Evolutionary conservation across 768 basidiomycete species (phyloP), one percentile per base, ranked within the genome.

Genomic region (Naganishia onofrii): DNA sequence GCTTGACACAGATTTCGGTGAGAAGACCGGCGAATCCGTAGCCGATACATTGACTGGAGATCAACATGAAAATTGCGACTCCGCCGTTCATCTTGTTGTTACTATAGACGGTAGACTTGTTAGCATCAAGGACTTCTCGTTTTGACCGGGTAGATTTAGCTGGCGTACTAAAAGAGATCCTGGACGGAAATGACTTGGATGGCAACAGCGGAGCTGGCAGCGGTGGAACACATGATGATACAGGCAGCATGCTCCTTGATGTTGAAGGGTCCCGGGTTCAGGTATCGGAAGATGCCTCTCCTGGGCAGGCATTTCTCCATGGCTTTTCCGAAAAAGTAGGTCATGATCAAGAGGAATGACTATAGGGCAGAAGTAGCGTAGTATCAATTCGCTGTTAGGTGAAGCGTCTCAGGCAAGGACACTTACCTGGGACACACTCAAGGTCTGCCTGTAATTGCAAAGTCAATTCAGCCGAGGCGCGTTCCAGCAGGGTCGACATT

Each of bases 101-200:
- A 72, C 72, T 77, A 70, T 63, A 26, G 71, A n/a, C 73, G 70
- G n/a, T 74, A 21, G 29, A 15, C 3, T 8, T 31, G 21, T n/a
- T 17, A 36, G 34, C 12, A 12, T 36, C 6, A 36, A 36, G 34
- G 12, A 12, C 34, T 36, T 4, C 19, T n/a, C n/a, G n/a, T n/a
- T n/a, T 31, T 31, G 4, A 31, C 34, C 10, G n/a, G 3, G 70
- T 66, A 17, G 48, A 26, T 26, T 67, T 70, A 15, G 68, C 71
- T 4, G 57, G 60, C 23, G 63, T 23, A 15, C 72, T 73, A 53
- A 74, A 75, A 55, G 64, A 74, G 29, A 64, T 75, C 72, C 56
- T 77, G 74, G 12, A 82, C 81, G 48, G 81, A 78, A 65, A 82
- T 76, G 54, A 82, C 78, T 66, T 82, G 77, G 52, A 78, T 80